These are phyloP conservation scores for Chlamydomonas sp. DNA, from an alignment of 139 green algal species.

Conservation along the genomic window DNA sequence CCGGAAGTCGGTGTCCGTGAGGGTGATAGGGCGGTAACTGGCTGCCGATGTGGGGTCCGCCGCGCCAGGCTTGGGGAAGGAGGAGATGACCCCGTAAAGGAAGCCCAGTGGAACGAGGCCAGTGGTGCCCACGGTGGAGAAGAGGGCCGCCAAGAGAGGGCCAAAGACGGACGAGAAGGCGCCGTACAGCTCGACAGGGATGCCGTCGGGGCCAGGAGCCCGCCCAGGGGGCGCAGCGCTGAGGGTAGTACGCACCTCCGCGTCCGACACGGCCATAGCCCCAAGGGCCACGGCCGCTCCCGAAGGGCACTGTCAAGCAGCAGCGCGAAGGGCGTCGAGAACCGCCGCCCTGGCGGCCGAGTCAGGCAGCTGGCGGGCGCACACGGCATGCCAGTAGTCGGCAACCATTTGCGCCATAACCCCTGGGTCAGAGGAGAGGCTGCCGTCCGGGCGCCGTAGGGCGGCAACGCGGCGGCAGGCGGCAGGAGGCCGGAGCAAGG, in stretches of 20 bases:
- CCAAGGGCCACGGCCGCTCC: not conserved
- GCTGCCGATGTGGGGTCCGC: not conserved
- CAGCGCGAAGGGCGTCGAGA: not conserved
- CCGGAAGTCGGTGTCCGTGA: constrained; percentile 49
- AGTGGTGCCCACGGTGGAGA: not conserved
- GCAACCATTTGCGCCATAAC: not conserved
- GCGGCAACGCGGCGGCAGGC: not conserved
- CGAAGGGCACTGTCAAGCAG: not conserved
- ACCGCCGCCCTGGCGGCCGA: not conserved
- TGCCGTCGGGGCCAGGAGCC: constrained; percentile 13
- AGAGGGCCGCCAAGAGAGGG: not conserved
- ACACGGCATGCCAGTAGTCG: not conserved
- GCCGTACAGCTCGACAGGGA: constrained; percentile 14
- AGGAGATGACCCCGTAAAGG: constrained; percentile 41
- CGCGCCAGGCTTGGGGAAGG: constrained; percentile 32
- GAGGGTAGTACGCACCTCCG: not conserved
- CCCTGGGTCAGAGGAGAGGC: not conserved
- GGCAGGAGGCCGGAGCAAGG: not conserved
- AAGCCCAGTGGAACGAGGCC: constrained; percentile 9
- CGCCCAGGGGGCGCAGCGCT: not conserved
- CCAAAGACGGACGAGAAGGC: not conserved
- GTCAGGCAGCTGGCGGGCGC: not conserved
- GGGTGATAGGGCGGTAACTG: constrained; percentile 53
- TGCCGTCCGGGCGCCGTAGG: not conserved
- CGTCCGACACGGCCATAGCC: not conserved